These are phyloP conservation scores for Phytophthora ramorum DNA, from an alignment of 352 stramenopile genomes.

Conservation along the genomic window DNA sequence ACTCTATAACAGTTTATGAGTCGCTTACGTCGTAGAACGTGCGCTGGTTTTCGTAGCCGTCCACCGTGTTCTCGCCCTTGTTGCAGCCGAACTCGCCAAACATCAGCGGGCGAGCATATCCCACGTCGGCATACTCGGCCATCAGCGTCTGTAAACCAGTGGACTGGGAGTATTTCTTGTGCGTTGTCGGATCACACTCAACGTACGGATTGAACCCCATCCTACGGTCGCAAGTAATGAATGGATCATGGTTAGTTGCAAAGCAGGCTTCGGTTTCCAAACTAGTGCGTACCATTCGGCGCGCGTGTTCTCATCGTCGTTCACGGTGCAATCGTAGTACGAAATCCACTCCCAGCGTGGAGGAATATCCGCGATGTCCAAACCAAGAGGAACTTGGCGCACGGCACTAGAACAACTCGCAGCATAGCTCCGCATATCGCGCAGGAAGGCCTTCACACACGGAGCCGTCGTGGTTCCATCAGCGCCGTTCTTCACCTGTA, in stretches of 20 bases:
- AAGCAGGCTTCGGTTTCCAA: background rate
- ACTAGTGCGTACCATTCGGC: slow-evolving; percentile 49
- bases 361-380: slow-evolving; percentile 69
- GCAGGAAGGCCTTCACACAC: slow-evolving; percentile 73
- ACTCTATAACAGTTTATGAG: background rate
- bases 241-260: background rate
- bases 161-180: slow-evolving; percentile 65
- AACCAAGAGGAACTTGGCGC: slow-evolving; percentile 61
- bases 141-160: slow-evolving; percentile 67
- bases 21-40: slow-evolving; percentile 60
- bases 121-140: slow-evolving; percentile 55
- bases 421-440: slow-evolving; percentile 63
- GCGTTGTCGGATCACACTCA: slow-evolving; percentile 60
- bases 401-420: slow-evolving; percentile 45
- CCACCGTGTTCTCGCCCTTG: slow-evolving; percentile 65
- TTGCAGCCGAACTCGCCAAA: slow-evolving; percentile 87
- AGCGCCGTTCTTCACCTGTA: slow-evolving; percentile 40
- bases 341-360: slow-evolving; percentile 61
- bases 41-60: slow-evolving; percentile 77
- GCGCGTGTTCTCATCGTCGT: slow-evolving; percentile 59
- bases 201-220: slow-evolving; percentile 79
- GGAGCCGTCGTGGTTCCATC: slow-evolving; percentile 48
- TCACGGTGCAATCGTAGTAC: slow-evolving; percentile 72
- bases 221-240: slow-evolving; percentile 6
- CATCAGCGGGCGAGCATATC: slow-evolving; percentile 68